phyloP scores from a whole-genome alignment of 768 basidiomycete genomes.

The Rhizopogon vinicolor region DNA sequence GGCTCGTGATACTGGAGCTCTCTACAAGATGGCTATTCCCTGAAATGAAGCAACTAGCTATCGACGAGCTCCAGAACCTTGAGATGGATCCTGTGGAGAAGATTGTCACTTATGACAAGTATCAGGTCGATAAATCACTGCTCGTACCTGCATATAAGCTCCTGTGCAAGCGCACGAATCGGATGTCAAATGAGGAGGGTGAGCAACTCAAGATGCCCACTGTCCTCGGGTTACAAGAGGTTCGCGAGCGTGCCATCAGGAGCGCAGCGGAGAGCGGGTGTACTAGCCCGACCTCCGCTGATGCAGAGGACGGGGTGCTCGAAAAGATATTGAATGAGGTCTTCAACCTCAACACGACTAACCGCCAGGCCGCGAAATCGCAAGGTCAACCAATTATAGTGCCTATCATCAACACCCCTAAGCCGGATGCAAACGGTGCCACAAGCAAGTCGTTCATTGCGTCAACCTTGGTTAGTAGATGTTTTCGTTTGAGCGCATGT shows the following conservation, averaged over 20 bases:
- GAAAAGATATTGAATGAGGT: slow-evolving; percentile 24
- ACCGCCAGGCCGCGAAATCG: not conserved
- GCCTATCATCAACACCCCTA: not conserved
- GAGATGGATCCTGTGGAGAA: slow-evolving; percentile 45
- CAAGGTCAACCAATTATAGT: not conserved
- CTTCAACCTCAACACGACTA: slow-evolving; percentile 19
- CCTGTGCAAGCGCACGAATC: slow-evolving; percentile 46
- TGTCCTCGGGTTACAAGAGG: slow-evolving; percentile 44
- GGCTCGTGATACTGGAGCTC: slow-evolving; percentile 51
- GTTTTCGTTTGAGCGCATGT: too few species aligned
- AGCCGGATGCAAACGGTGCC: not conserved
- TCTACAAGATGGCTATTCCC: slow-evolving; percentile 51
- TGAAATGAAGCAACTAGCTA: slow-evolving; percentile 44
- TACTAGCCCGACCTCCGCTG: slow-evolving; percentile 23
- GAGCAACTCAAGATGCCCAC: slow-evolving; percentile 52
- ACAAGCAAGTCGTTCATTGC: not conserved
- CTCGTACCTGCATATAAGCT: slow-evolving; percentile 50
- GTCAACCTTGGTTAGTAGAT: not conserved
- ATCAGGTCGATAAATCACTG: slow-evolving; percentile 41
- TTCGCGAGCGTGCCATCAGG: slow-evolving; percentile 42
- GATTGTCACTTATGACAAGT: slow-evolving; percentile 51
- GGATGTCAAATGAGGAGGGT: slow-evolving; percentile 54
- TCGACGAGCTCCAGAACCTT: slow-evolving; percentile 51
- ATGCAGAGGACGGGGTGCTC: slow-evolving; percentile 22
- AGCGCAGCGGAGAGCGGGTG: slow-evolving; percentile 27